Base-by-base conservation (phyloP, 208 protist genomes). In the Balamuthia mandrillaris region DNA sequence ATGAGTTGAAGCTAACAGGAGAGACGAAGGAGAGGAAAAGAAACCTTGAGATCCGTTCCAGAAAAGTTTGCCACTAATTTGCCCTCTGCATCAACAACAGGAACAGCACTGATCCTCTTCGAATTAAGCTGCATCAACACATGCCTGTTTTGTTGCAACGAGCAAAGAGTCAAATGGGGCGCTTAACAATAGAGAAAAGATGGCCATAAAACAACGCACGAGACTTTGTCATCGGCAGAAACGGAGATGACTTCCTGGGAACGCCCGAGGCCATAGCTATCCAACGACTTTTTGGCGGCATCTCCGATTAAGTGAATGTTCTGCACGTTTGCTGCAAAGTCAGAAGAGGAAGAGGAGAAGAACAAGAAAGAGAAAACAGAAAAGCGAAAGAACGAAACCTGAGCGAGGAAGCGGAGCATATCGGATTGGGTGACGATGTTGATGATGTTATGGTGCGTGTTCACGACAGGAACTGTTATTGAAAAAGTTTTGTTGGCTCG, bases 11-110 rank as follows among this genome's bases (percentile, higher is more conserved):
- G n/a, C n/a, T n/a, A n/a, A n/a, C n/a, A n/a, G n/a, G n/a, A n/a
- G n/a, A n/a, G 18, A 56, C 18, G 18, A 56, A 56, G 49, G n/a
- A 56, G 18, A 56, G 29, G n/a, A 81, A n/a, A 0, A 29, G n/a
- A 16, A 29, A 81, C 72, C 72, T 81, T 81, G 27, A 81, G 52
- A 31, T 81, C 72, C 24, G 31, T 81, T 27, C 54, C 44, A 51
- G 47, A 61, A 31, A 81, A 81, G 72, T 81, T 81, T 29, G 72
- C 72, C 37, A 81, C n/a, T 42, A 81, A 61, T 41, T 81, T 81
- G 72, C 72, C 72, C 6, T 81, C 72, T 1, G 54, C 72, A 39
- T 81, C 72, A 21, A 81, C 72, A 1, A 81, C 52, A 27, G 72
- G 72, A n/a, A 60, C n/a, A 3, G 72, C 72, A 10, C 35, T 81